phyloP scores from a whole-genome alignment of 306 rosid species.

The Calophaca sinica region DNA sequence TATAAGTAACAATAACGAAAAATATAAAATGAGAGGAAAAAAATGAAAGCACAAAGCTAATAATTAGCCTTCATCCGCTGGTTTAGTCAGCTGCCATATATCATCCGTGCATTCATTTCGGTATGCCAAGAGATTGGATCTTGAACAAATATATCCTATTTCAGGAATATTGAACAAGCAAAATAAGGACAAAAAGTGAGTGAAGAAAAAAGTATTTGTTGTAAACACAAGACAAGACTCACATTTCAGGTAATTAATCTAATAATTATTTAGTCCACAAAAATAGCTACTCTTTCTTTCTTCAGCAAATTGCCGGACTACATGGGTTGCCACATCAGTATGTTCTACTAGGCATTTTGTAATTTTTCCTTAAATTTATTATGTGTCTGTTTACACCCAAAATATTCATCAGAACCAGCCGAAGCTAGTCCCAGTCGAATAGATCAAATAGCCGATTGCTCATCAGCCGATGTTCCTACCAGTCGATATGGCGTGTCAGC shows the following conservation, averaged over 20 bases:
- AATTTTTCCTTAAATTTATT: constrained; percentile 12
- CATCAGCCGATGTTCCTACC: no score
- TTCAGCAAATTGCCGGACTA: not conserved
- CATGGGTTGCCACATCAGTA: constrained; percentile 11
- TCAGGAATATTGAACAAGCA: constrained; percentile 44
- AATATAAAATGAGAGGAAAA: constrained; percentile 3
- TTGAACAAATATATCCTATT: constrained; percentile 40
- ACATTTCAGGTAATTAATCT: not conserved
- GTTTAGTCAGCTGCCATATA: constrained; percentile 28
- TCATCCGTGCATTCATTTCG: constrained; percentile 33
- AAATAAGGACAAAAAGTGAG: constrained; percentile 32
- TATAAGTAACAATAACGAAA: not conserved
- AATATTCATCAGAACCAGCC: no score
- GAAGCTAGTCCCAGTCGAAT: no score
- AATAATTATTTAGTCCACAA: not conserved
- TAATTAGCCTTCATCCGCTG: constrained; percentile 31
- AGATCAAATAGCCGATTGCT: no score
- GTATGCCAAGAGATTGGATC: constrained; percentile 39
- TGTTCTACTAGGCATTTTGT: not conserved
- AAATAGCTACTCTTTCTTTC: not conserved
- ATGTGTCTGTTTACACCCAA: no score
- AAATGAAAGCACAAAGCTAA: not conserved
- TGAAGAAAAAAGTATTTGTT: not conserved
- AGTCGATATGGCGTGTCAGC: no score
- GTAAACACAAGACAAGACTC: constrained; percentile 20